phyloP scores from a whole-genome alignment of 805 yeast species.

The Scheffersomyces amazonensis region DNA sequence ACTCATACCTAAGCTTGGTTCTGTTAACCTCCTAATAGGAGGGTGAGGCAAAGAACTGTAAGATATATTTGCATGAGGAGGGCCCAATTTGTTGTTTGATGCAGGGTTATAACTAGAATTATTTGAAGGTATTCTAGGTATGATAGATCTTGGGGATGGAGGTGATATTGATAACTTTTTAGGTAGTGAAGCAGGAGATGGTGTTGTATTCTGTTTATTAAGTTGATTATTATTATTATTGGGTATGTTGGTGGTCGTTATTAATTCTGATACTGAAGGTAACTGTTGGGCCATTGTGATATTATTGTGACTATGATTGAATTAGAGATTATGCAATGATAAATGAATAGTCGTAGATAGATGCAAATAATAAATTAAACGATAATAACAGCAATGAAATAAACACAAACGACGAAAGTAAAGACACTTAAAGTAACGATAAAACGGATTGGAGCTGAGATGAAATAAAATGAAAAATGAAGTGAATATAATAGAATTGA shows the following conservation, averaged over 20 bases:
- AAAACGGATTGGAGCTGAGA: no score
- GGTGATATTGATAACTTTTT: conserved; percentile 2
- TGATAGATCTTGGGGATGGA: conserved; percentile 5
- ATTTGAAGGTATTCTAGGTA: conserved; percentile 11
- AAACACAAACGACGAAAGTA: no score
- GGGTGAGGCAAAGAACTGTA: conserved; percentile 9
- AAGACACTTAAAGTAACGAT: no score
- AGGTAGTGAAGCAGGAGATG: background rate
- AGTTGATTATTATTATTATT: background rate
- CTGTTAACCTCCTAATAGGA: conserved; percentile 13
- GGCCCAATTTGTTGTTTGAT: background rate
- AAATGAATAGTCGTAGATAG: no score
- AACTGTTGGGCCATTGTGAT: conserved; percentile 10
- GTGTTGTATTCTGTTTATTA: background rate
- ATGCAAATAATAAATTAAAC: no score
- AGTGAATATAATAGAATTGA: no score
- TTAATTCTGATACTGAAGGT: conserved; percentile 24
- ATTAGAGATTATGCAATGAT: no score
- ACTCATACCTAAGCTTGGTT: conserved; percentile 7
- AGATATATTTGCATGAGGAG: background rate
- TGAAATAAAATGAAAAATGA: no score
- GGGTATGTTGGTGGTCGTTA: conserved; percentile 17
- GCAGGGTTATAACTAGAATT: background rate
- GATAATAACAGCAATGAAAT: no score
- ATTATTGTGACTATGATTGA: no score